Conservation (phyloP, 2,329 filamentous ascomycete species). For the Monilinia vaccinii-corymbosi region DNA sequence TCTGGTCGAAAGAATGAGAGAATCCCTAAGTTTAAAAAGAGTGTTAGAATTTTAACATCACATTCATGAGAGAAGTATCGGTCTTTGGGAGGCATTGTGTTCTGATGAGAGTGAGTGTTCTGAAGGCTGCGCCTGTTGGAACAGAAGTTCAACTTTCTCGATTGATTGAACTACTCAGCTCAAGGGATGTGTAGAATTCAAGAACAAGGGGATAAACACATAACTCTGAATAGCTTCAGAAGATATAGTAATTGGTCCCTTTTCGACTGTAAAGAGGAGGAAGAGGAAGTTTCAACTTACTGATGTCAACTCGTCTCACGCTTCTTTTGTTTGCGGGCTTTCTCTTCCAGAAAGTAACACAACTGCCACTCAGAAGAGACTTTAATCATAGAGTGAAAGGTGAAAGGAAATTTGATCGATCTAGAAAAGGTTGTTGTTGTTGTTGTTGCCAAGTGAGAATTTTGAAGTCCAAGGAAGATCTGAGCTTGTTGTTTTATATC, state of each 20-base stretch:
- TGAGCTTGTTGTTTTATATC: neutral
- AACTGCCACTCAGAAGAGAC: neutral
- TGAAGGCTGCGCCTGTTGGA: neutral
- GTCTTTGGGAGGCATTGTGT: neutral
- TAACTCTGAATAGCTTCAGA: neutral
- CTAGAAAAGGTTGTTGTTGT: neutral
- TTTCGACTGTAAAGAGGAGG: neutral
- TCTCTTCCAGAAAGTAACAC: neutral
- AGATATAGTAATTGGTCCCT: neutral
- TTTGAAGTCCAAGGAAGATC: neutral
- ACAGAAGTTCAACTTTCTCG: neutral
- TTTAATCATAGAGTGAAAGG: fast-evolving
- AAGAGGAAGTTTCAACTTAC: neutral
- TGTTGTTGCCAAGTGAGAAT: neutral
- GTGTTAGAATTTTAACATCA: neutral
- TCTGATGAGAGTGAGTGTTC: neutral
- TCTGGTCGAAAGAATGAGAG: neutral
- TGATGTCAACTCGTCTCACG: neutral
- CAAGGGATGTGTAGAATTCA: no score
- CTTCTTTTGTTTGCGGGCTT: neutral
- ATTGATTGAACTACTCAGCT: neutral
- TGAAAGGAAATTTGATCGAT: neutral
- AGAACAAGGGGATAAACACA: neutral
- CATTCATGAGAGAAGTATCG: neutral
- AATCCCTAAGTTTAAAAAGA: neutral